Evolutionary conservation across 257 asterid genomes (phyloP).

Genomic region (Asclepias syriaca): DNA sequence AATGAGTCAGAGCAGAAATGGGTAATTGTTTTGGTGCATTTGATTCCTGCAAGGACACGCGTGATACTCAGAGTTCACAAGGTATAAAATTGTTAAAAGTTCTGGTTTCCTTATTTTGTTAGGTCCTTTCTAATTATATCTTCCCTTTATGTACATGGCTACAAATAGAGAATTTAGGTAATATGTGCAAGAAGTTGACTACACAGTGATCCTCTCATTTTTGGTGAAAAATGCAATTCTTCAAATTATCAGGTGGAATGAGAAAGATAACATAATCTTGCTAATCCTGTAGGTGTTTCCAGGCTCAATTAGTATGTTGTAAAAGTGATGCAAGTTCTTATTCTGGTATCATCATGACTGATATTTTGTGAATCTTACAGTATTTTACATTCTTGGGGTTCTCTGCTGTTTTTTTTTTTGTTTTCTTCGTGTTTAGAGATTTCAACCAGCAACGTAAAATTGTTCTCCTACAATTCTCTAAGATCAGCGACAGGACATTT

Average conservation of each 20-base stretch:
- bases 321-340: background rate
- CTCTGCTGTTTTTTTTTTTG: background rate
- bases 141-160: background rate
- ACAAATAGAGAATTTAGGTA: background rate
- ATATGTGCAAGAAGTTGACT: background rate
- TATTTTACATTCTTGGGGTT: background rate
- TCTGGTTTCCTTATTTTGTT: background rate
- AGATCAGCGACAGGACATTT: slow-evolving; percentile 67
- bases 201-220: background rate
- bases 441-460: slow-evolving; percentile 33
- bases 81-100: slow-evolving; percentile 24
- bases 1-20: slow-evolving; percentile 27
- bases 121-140: background rate
- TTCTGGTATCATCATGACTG: background rate
- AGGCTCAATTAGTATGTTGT: background rate
- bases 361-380: background rate
- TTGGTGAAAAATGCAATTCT: background rate
- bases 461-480: slow-evolving; percentile 32
- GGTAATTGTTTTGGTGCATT: slow-evolving; percentile 56
- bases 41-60: slow-evolving; percentile 33
- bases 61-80: slow-evolving; percentile 21
- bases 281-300: background rate
- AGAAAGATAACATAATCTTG: background rate
- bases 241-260: background rate
- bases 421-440: slow-evolving; percentile 32